Base-by-base conservation (phyloP, 192 early-diverging fungal species). In the Nowakowskiella sp. region DNA sequence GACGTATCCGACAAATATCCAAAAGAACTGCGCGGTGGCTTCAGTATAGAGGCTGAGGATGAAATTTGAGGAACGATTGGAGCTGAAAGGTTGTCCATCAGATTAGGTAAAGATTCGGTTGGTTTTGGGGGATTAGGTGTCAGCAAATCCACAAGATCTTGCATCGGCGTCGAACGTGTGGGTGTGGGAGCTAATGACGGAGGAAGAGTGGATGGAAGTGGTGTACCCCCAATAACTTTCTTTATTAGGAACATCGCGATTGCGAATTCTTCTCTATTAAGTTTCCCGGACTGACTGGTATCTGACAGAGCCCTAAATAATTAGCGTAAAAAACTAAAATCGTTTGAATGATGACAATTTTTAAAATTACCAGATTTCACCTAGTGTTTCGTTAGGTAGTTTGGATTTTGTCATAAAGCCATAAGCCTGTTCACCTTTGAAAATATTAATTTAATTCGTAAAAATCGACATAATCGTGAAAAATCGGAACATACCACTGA, bases 341-440 rank as follows among this genome's bases (percentile, higher is more conserved):
- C 19, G 34, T 66, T 62, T 55, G 27, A 49, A 32, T 6, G 10
- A 46, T 30, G 36, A 16, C 24, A 60, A 27, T 25, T 27, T 66
- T 32, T 30, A 24, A 29, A 49, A 34, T 8, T 24, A 57, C 83
- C 90, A 93, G 43, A 93, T 84, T 44, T 81, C 73, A 16, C 87
- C 89, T 44, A 93, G 62, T 0, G 65, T 72, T 0, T 68, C 47
- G 26, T 80, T 76, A 0, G 84, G 71, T 34, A 93, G 67, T 44
- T 83, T 78, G 2, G 89, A 89, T 54, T 86, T 85, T 49, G 88
- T 59, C 59, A 93, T 90, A 51, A 93, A 88, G 23, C 70, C 68
- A 21, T 82, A 82, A 7, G 82, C 80, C 6, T 87, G 85, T 31
- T 85, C 81, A 27, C 87, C 88, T 58, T 71, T 28, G 49, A 21